A percentile compares a stretch with the other conserved stretches of the same genome.
Evolutionary conservation across 371 early-diverging fungal species (phyloP).

Genomic region (Syncephalastrum monosporum): DNA sequence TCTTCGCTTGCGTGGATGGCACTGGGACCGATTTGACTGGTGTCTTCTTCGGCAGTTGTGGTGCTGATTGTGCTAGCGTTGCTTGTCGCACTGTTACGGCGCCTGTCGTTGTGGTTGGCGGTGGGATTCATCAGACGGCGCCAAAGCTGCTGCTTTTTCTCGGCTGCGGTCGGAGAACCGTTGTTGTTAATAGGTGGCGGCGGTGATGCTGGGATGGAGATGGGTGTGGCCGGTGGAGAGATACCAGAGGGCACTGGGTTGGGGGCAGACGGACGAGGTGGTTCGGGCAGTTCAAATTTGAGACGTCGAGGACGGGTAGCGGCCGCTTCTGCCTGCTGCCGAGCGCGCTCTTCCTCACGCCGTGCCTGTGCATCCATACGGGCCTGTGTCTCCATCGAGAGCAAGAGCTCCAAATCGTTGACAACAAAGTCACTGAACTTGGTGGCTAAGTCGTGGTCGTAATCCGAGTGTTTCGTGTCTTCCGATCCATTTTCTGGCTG

Average conservation of each 20-base stretch:
- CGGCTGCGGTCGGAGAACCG: neutral
- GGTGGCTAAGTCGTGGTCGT: conserved; percentile 18
- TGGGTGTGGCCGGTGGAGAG: too few species aligned
- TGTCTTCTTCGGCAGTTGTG: conserved; percentile 5
- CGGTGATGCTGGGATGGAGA: neutral
- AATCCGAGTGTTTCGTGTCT: neutral
- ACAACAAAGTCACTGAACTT: conserved; percentile 24
- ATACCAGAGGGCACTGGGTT: neutral
- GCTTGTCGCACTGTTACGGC: neutral
- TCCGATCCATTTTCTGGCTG: conserved; percentile 5
- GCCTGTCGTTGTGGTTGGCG: conserved; percentile 6
- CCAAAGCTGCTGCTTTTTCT: conserved; percentile 16
- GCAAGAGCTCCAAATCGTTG: conserved; percentile 29
- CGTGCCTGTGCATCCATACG: conserved; percentile 26
- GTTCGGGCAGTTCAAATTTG: conserved; percentile 27
- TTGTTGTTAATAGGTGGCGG: neutral
- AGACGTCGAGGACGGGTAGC: conserved; percentile 12
- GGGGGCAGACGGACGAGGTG: conserved; percentile 18
- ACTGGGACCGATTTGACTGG: conserved; percentile 2
- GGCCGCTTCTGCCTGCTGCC: conserved; percentile 1
- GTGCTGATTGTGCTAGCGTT: neutral
- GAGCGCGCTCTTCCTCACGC: conserved; percentile 1
- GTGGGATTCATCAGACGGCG: conserved; percentile 17
- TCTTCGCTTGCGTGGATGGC: conserved; percentile 11
- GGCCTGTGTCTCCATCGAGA: conserved; percentile 36